Base-by-base conservation (phyloP, 768 basidiomycete species). In the Termitomyces sp. region DNA sequence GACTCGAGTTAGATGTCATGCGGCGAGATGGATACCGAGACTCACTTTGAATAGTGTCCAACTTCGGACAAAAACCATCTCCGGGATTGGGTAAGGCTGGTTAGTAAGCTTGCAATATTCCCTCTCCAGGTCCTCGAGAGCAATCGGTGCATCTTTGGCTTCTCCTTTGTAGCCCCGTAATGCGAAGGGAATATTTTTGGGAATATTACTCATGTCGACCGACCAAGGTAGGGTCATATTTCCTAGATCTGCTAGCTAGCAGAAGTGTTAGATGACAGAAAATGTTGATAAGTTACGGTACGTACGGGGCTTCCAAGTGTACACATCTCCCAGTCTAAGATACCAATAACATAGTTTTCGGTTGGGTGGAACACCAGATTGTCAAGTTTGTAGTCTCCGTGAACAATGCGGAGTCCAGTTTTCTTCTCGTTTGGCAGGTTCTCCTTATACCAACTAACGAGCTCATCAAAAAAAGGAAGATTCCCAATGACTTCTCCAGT, bases 371-470 rank as follows among this genome's bases (percentile, higher is more conserved):
- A 98, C 62, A 98, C 82, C 62, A 99, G 71, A 71, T 99, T 99
- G 72, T 99, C 96, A n/a, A 96, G 78, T 71, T 99, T 99, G 70
- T 92, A 98, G 72, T 99, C 96, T 27, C 96, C 96, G 69, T 98
- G 96, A 5, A 98, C 94, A 62, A 99, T 86, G n/a, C 91, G 85
- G 54, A 82, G 76, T 0, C 91, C 92, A 1, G 81, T 82, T 69
- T 85, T 85, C 61, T 68, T 75, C 72, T 95, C 93, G 65, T 92
- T 84, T 2, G 93, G 95, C 27, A 92, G 73, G 66, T 91, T 82
- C 30, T 72, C 70, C 59, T 76, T 73, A 71, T 94, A 97, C 92
- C 91, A 97, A 14, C 71, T 70, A 53, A 92, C 73, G 65, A 97
- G 72, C 62, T 88, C 85, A 46, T 84, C 75, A 69, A 89, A 89